phyloP scores from a whole-genome alignment of 2,329 filamentous ascomycete species.

The Volutella citrinella region DNA sequence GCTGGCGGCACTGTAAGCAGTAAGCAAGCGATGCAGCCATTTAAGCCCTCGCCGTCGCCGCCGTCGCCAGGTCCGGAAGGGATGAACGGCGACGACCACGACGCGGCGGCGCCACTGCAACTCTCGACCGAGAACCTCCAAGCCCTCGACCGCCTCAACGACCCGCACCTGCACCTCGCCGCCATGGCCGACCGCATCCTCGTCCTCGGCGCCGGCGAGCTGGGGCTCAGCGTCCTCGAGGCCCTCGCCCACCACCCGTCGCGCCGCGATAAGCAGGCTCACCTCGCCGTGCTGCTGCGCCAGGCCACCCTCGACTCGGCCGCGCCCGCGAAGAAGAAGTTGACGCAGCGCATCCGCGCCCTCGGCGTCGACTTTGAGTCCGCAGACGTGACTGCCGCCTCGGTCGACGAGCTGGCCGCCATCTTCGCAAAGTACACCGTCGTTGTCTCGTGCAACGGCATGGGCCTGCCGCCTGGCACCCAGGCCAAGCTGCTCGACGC shows the following conservation, averaged over 20 bases:
- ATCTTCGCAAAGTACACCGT: conserved; percentile 47
- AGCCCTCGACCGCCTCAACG: conserved; percentile 23
- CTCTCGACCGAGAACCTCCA: conserved; percentile 23
- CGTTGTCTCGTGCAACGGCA: conserved; percentile 61
- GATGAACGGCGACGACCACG: no score
- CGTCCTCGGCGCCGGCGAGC: conserved; percentile 65
- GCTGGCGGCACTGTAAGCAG: no score
- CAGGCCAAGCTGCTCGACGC: conserved; percentile 58
- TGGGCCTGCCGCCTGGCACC: conserved; percentile 51
- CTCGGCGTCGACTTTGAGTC: conserved; percentile 40
- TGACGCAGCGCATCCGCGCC: conserved; percentile 31
- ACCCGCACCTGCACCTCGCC: conserved; percentile 11
- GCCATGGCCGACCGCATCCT: conserved; percentile 43
- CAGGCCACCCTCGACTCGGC: conserved; percentile 40
- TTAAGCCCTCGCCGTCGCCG: no score
- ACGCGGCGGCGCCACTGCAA: conserved; percentile 16
- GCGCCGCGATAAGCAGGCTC: conserved; percentile 26
- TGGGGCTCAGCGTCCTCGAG: conserved; percentile 55
- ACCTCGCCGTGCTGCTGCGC: conserved; percentile 52
- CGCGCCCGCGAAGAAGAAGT: conserved; percentile 33
- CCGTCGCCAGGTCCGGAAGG: conserved; percentile 10
- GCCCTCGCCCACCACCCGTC: conserved; percentile 46
- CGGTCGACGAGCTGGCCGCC: conserved; percentile 34
- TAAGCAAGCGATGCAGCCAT: no score
- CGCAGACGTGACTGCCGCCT: conserved; percentile 41